Evolutionary conservation across 1,139 yeast species (phyloP).

Genomic region (Pneumocystis canis): DNA sequence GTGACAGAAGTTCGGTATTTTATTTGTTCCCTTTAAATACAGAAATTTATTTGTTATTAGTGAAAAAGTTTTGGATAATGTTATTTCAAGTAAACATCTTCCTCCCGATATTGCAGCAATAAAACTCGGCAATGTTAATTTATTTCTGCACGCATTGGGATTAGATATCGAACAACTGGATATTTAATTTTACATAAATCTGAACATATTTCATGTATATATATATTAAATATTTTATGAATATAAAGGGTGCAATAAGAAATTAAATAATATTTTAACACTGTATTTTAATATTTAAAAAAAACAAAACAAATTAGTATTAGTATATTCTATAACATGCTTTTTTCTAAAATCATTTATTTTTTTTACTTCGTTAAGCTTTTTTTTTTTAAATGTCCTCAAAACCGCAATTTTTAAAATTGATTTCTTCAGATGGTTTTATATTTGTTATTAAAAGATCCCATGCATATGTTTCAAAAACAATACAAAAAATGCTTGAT

Average conservation of each 20-base stretch:
- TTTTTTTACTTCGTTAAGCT: background rate
- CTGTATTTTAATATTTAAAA: background rate
- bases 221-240: background rate
- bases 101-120: conserved; percentile 39
- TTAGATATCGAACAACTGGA: conserved; percentile 51
- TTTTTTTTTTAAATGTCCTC: background rate
- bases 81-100: conserved; percentile 64
- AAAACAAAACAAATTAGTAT: background rate
- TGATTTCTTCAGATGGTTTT: conserved; percentile 63
- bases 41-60: conserved; percentile 22
- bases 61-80: conserved; percentile 82
- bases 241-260: background rate
- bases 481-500: conserved; percentile 50
- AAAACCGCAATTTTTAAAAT: conserved; percentile 36
- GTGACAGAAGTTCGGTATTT: conserved; percentile 61
- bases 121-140: conserved; percentile 66
- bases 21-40: background rate
- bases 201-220: background rate
- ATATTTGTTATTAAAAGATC: conserved; percentile 52
- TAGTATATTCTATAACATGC: background rate
- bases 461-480: conserved; percentile 74
- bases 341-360: background rate
- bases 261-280: background rate
- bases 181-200: conserved; percentile 2
- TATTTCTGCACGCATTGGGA: conserved; percentile 94